Evolutionary conservation across 805 yeast genomes (phyloP).

Genomic region (Candida dajiaensis): DNA sequence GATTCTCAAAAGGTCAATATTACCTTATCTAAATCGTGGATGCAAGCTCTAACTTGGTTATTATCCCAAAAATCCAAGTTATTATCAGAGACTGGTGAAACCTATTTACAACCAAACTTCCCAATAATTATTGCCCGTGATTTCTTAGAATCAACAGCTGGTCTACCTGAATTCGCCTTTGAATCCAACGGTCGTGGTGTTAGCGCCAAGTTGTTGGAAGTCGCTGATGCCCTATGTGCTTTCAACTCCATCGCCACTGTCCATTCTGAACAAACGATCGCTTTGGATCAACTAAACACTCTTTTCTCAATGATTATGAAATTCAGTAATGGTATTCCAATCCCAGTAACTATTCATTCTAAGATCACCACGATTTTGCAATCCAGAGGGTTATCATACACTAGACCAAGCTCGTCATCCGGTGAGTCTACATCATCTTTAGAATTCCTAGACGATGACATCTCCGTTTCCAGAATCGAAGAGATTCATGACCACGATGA

Average conservation of each 20-base stretch:
- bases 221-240: conserved; percentile 20
- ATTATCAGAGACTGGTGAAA: conserved; percentile 10
- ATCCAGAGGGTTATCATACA: conserved; percentile 8
- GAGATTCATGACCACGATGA: not conserved
- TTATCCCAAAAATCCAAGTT: conserved; percentile 18
- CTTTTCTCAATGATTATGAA: conserved; percentile 16
- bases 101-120: conserved; percentile 16
- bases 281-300: conserved; percentile 15
- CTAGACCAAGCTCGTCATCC: not conserved
- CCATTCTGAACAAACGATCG: conserved; percentile 8
- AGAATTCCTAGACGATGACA: not conserved
- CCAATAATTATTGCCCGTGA: conserved; percentile 20
- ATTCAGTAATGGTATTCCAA: conserved; percentile 17
- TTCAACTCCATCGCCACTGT: conserved; percentile 13
- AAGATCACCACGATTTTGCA: conserved; percentile 14
- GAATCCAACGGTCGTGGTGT: conserved; percentile 23
- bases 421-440: not conserved
- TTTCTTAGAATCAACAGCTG: conserved; percentile 12
- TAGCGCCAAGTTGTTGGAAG: conserved; percentile 16
- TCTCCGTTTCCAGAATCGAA: not conserved
- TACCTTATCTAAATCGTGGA: conserved; percentile 19
- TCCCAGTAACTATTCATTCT: conserved; percentile 11
- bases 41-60: conserved; percentile 21
- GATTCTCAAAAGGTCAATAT: conserved; percentile 22
- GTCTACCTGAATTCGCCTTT: conserved; percentile 20